Percentiles rank a stretch among this genome's conserved stretches.
These are phyloP conservation scores for Acanthamoeba divionensis DNA, from an alignment of 208 protist species.

Conservation along the genomic window DNA sequence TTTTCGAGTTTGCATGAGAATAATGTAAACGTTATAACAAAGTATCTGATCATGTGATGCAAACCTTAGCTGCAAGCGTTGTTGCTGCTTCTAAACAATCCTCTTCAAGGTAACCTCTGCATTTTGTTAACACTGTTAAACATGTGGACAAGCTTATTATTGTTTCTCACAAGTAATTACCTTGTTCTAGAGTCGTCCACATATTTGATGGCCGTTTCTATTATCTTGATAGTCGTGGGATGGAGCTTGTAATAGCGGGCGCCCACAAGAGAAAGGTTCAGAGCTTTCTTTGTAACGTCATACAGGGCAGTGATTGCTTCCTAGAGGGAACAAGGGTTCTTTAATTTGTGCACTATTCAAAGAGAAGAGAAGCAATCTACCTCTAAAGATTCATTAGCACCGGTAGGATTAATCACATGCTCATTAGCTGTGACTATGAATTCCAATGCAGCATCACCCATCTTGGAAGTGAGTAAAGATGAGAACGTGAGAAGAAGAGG, in stretches of 20 bases:
- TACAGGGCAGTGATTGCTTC: not conserved
- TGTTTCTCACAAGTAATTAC: no score
- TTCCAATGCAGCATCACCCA: slow-evolving; percentile 45
- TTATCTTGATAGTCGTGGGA: not conserved
- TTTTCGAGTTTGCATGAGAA: no score
- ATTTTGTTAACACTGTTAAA: no score
- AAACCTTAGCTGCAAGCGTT: slow-evolving; percentile 17
- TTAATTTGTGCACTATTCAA: no score
- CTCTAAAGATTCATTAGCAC: slow-evolving; percentile 1
- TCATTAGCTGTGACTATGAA: slow-evolving; percentile 55
- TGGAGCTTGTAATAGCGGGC: slow-evolving; percentile 7
- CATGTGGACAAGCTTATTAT: no score
- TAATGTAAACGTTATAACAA: no score
- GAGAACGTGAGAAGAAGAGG: not conserved
- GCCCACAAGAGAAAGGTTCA: not conserved
- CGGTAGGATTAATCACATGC: slow-evolving; percentile 1
- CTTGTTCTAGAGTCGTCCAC: not conserved
- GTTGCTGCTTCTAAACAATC: slow-evolving; percentile 2
- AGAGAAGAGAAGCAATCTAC: no score
- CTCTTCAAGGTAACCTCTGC: no score
- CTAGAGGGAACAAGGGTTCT: no score
- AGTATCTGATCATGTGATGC: no score
- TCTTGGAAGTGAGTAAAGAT: not conserved
- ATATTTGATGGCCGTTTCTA: not conserved
- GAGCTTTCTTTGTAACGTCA: not conserved